These are phyloP conservation scores for Nakazawaea anatomiae DNA, from an alignment of 805 yeast genomes.

Conservation along the genomic window DNA sequence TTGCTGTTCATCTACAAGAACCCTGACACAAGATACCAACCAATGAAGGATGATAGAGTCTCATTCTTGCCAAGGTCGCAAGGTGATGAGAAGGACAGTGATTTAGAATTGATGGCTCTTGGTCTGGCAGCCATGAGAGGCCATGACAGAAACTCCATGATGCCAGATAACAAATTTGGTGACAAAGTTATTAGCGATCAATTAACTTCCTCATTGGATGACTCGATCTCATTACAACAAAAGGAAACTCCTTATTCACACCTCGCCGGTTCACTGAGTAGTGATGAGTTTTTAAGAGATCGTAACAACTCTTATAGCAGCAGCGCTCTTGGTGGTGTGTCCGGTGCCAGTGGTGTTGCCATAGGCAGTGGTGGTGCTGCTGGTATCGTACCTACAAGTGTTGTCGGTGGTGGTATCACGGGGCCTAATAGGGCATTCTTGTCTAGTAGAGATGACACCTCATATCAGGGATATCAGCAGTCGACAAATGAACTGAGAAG, in stretches of 20 bases:
- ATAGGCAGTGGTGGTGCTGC: no score
- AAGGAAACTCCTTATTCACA: slow-evolving; percentile 23
- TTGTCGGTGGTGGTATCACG: not conserved
- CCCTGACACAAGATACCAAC: slow-evolving; percentile 94
- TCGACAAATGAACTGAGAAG: slow-evolving; percentile 1
- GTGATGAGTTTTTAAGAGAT: slow-evolving; percentile 13
- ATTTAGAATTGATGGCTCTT: slow-evolving; percentile 64
- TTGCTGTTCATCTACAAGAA: slow-evolving; percentile 81
- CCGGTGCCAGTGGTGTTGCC: not conserved
- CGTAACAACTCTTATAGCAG: slow-evolving; percentile 14
- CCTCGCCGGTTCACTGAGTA: slow-evolving; percentile 8
- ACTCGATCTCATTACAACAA: slow-evolving; percentile 16
- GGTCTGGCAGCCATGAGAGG: slow-evolving; percentile 68
- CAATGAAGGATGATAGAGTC: slow-evolving; percentile 93
- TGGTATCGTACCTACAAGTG: no score
- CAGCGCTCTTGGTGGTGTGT: slow-evolving; percentile 18
- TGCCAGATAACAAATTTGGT: slow-evolving; percentile 11
- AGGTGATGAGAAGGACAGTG: slow-evolving; percentile 31
- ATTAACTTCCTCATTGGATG: slow-evolving; percentile 24
- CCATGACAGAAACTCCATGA: slow-evolving; percentile 37
- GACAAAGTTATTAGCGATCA: slow-evolving; percentile 22
- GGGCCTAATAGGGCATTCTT: not conserved
- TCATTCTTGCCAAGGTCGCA: slow-evolving; percentile 80
- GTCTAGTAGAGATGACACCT: not conserved
- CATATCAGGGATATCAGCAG: slow-evolving; percentile 7